These are phyloP conservation scores for Trematosphaeria pertusa DNA, from an alignment of 2,329 filamentous ascomycete genomes.

Conservation along the genomic window DNA sequence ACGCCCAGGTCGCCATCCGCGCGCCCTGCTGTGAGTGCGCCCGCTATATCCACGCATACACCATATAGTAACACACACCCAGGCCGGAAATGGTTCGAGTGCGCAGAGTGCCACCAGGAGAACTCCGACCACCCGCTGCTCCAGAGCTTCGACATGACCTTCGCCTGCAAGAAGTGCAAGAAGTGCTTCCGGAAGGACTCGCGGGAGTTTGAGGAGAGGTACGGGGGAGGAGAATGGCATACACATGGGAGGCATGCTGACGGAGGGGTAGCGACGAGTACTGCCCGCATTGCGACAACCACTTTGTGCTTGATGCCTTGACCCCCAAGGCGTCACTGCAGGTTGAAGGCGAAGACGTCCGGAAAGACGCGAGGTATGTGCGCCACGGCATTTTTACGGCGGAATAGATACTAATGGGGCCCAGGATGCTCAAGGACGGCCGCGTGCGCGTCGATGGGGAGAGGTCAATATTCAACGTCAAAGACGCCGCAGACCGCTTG, in stretches of 20 bases:
- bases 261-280: constrained; percentile 77
- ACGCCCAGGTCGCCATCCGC: constrained; percentile 95
- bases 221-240: constrained; percentile 13
- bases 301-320: constrained; percentile 90
- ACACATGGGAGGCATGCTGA: constrained; percentile 12
- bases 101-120: constrained; percentile 90
- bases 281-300: constrained; percentile 98
- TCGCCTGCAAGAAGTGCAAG: constrained; percentile 98
- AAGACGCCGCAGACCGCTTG: constrained; percentile 75
- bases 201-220: constrained; percentile 86
- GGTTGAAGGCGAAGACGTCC: constrained; percentile 88
- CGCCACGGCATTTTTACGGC: too few relatives aligned
- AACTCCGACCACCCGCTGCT: constrained; percentile 76
- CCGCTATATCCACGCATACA: constrained; percentile 11
- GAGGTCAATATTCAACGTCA: constrained; percentile 77
- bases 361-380: constrained; percentile 75
- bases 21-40: constrained; percentile 84
- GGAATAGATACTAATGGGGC: constrained; percentile 8
- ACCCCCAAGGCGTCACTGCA: constrained; percentile 83
- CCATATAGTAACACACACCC: constrained; percentile 14
- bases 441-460: constrained; percentile 67
- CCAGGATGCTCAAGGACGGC: constrained; percentile 89
- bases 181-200: constrained; percentile 98
- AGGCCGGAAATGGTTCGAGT: constrained; percentile 99
- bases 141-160: constrained; percentile 85